Evolutionary conservation across 345 rosid genomes (phyloP), one percentile per base, ranked within the genome.

Genomic region (Melaleuca alternifolia): DNA sequence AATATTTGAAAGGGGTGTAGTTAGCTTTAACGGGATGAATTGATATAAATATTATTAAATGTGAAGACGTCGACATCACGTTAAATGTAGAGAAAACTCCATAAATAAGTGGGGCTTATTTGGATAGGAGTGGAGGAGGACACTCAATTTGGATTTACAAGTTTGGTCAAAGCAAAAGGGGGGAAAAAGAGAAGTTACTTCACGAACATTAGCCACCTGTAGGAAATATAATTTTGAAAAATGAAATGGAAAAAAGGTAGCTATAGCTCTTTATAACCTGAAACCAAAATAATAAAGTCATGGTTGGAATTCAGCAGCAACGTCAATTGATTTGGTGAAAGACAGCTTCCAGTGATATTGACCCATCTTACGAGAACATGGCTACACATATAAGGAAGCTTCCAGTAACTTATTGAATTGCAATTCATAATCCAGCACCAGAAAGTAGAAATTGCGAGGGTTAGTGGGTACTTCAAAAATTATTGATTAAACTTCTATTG

Each of bases 381-480:
- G 56, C 77, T 15, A 11, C 10, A 7, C 23, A 33, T 65, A 65
- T 65, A 15, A 33, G 77, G 77, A 65, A 65, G 46, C 6, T 65
- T 65, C 46, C 77, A 62, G 15, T 65, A 16, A 65, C 15, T 65
- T 65, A 3, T 65, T 33, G 21, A 30, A 16, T 33, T 16, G 77
- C 12, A 62, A 18, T 9, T 61, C 71, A 61, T n/a, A 11, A 26
- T 61, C 1, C 5, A 0, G 4, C 37, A 0, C 30, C 46, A 33
- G 0, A 65, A 65, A 65, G 20, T 16, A 65, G 1, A 65, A 65
- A 33, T 33, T 65, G 41, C 33, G 46, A 65, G 77, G 77, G 24
- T 33, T 1, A 4, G 0, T 65, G 33, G 8, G 5, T 62, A 30
- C 20, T 33, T 51, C 6, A 33, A 33, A 33, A 33, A 4, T 7